Evolutionary conservation across 768 basidiomycete genomes (phyloP).

Genomic region (Chalciporus chontae): DNA sequence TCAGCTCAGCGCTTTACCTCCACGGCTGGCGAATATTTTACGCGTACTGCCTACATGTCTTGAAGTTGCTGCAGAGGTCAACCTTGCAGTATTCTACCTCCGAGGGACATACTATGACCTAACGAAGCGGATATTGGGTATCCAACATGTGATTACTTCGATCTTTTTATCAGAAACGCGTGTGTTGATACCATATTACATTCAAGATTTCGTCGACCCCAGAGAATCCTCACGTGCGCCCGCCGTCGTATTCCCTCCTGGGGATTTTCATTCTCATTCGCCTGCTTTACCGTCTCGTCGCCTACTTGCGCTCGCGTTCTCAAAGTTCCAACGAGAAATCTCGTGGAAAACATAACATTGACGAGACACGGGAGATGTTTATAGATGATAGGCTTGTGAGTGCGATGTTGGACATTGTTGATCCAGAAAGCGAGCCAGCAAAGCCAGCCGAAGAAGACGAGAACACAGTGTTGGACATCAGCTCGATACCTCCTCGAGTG

Average conservation of each 20-base stretch:
- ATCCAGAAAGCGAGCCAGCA: slow-evolving; percentile 50
- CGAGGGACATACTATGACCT: slow-evolving; percentile 77
- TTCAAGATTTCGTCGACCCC: slow-evolving; percentile 69
- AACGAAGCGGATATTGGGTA: slow-evolving; percentile 59
- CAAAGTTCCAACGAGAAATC: slow-evolving; percentile 24
- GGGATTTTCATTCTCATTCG: slow-evolving; percentile 69
- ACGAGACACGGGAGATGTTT: slow-evolving; percentile 36
- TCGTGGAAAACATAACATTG: slow-evolving; percentile 33
- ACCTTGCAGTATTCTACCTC: slow-evolving; percentile 79
- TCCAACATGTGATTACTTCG: slow-evolving; percentile 55
- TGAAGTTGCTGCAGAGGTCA: slow-evolving; percentile 63
- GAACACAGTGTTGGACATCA: slow-evolving; percentile 60
- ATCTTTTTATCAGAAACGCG: neutral
- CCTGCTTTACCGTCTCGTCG: slow-evolving; percentile 58
- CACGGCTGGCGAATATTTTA: slow-evolving; percentile 30
- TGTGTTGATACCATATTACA: neutral
- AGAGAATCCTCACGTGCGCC: slow-evolving; percentile 64
- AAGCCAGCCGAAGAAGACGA: slow-evolving; percentile 69
- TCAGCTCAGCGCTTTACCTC: slow-evolving; percentile 31
- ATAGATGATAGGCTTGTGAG: slow-evolving; percentile 64
- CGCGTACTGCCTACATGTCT: slow-evolving; percentile 45
- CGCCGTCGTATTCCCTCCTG: slow-evolving; percentile 85
- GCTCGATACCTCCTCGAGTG: slow-evolving; percentile 46
- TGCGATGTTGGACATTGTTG: slow-evolving; percentile 45
- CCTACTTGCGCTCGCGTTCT: slow-evolving; percentile 37